phyloP scores from a whole-genome alignment of 1,284 basidiomycete species.

The Mycena sp. region DNA sequence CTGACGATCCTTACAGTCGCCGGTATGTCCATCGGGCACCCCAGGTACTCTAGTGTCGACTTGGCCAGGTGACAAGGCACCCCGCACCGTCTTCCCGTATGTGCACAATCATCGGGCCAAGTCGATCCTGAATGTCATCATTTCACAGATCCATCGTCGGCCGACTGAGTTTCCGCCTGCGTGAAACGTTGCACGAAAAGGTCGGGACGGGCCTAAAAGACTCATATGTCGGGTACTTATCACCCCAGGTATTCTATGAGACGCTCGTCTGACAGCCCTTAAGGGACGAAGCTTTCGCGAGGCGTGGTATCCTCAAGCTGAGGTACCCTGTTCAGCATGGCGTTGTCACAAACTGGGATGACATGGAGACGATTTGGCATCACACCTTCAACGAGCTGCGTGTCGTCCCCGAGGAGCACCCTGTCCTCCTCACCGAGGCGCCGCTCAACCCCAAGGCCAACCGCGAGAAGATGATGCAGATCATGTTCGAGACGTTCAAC shows the following conservation, averaged over 20 bases:
- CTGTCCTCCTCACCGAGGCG: conserved; percentile 89
- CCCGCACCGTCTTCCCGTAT: conserved; percentile 34
- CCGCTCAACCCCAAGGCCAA: conserved; percentile 91
- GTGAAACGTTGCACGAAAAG: too few species aligned
- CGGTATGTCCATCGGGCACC: too few species aligned
- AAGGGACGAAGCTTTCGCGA: conserved; percentile 61
- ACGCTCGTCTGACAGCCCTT: neutral
- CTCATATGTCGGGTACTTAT: conserved; percentile 29
- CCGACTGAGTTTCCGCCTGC: too few species aligned
- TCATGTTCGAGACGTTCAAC: conserved; percentile 96
- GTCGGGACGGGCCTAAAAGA: conserved; percentile 31
- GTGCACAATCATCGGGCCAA: neutral
- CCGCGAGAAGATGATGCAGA: conserved; percentile 95
- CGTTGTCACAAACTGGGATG: conserved; percentile 95
- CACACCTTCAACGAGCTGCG: conserved; percentile 88
- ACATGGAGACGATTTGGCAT: conserved; percentile 93
- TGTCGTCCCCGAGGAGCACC: conserved; percentile 87
- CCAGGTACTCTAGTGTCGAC: neutral
- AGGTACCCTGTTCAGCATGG: conserved; percentile 82
- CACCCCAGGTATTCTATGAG: neutral
- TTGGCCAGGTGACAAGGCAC: conserved; percentile 32
- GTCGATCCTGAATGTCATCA: conserved; percentile 1
- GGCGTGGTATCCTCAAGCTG: conserved; percentile 88
- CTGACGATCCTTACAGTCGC: too few species aligned
- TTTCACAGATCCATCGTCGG: too few species aligned